Percentiles rank a stretch among this genome's conserved stretches.
phyloP scores from a whole-genome alignment of 805 yeast genomes.

The Peterozyma toletana region DNA sequence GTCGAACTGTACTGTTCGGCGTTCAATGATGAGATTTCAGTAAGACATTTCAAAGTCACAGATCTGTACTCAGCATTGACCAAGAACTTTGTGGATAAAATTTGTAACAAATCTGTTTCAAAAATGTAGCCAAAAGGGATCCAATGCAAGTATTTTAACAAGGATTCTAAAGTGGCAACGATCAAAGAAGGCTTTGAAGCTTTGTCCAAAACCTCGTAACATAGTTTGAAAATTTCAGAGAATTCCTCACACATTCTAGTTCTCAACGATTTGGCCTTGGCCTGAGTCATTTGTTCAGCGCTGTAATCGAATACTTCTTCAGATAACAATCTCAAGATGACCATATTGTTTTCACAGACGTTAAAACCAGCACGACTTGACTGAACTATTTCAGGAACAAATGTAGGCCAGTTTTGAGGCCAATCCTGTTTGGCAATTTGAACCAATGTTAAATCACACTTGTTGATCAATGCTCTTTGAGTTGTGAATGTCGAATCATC shows the following conservation, averaged over 20 bases:
- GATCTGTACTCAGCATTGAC: slow-evolving; percentile 76
- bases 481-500: slow-evolving; percentile 64
- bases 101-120: slow-evolving; percentile 72
- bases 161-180: slow-evolving; percentile 74
- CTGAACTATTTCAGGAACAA: slow-evolving; percentile 85
- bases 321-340: slow-evolving; percentile 75
- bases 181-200: slow-evolving; percentile 80
- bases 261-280: slow-evolving; percentile 80
- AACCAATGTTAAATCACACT: slow-evolving; percentile 89
- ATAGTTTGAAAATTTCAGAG: slow-evolving; percentile 85
- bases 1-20: slow-evolving; percentile 42
- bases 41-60: slow-evolving; percentile 81
- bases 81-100: slow-evolving; percentile 71
- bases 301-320: slow-evolving; percentile 96
- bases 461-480: slow-evolving; percentile 81
- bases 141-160: slow-evolving; percentile 88
- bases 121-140: slow-evolving; percentile 86
- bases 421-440: slow-evolving; percentile 96
- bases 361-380: slow-evolving; percentile 81
- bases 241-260: slow-evolving; percentile 83
- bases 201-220: slow-evolving; percentile 89
- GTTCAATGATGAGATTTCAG: slow-evolving; percentile 74
- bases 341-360: slow-evolving; percentile 97
- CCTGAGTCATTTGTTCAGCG: slow-evolving; percentile 96
- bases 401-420: slow-evolving; percentile 98